Evolutionary conservation across 129 eudicot species (phyloP).

Genomic region (Escallonia herrerae): DNA sequence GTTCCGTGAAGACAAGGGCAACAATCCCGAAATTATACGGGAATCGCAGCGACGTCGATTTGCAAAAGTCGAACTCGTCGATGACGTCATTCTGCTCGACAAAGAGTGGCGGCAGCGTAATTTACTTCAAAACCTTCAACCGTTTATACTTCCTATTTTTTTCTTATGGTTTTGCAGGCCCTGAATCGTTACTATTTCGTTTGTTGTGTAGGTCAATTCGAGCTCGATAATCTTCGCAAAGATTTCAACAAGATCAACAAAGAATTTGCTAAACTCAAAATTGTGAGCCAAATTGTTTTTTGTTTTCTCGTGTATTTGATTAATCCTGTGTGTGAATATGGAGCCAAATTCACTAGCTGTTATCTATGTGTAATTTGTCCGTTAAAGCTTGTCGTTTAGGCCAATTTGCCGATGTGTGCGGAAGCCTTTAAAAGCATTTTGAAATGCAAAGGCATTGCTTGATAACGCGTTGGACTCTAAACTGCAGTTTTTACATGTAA

Average conservation of each 20-base stretch:
- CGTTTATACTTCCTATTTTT: too few species aligned
- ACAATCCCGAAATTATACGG: slow-evolving; percentile 70
- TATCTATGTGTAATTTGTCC: too few species aligned
- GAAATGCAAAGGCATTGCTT: too few species aligned
- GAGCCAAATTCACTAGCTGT: too few species aligned
- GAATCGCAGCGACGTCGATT: slow-evolving; percentile 81
- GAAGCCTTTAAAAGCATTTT: too few species aligned
- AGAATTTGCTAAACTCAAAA: slow-evolving; percentile 63
- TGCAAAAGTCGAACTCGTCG: slow-evolving; percentile 55
- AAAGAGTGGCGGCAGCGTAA: slow-evolving; percentile 64
- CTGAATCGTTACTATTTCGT: background rate
- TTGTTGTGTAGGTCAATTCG: slow-evolving; percentile 50
- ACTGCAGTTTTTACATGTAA: too few species aligned
- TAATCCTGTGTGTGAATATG: too few species aligned
- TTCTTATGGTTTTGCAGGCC: too few species aligned
- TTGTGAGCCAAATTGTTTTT: slow-evolving; percentile 36
- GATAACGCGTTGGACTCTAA: too few species aligned
- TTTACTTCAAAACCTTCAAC: background rate
- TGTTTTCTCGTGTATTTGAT: too few species aligned
- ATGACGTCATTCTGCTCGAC: slow-evolving; percentile 73
- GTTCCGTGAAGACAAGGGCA: slow-evolving; percentile 74
- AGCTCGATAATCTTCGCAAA: slow-evolving; percentile 64
- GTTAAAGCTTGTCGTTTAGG: too few species aligned
- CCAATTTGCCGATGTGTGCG: too few species aligned
- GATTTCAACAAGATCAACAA: slow-evolving; percentile 70